Conservation (phyloP, 768 basidiomycete species). For the Hirschioporus abietinus region DNA sequence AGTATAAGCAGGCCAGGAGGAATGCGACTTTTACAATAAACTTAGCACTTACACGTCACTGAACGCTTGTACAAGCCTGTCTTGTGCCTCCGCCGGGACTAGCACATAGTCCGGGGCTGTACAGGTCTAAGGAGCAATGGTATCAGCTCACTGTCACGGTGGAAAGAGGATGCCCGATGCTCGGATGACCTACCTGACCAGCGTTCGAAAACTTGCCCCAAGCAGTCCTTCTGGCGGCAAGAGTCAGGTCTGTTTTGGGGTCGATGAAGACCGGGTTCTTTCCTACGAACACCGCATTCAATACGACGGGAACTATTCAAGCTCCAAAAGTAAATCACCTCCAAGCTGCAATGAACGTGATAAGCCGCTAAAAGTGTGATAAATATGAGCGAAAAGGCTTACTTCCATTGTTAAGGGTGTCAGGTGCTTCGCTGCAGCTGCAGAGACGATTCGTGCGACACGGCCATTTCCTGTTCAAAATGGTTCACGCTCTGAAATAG, state of each 20-base stretch:
- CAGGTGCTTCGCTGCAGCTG: constrained; percentile 48
- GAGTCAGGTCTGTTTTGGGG: constrained; percentile 11
- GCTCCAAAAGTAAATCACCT: constrained; percentile 19
- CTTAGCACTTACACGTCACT: constrained; percentile 25
- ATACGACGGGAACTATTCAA: neutral
- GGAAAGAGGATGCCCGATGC: neutral
- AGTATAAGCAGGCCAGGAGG: neutral
- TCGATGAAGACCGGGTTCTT: constrained; percentile 21
- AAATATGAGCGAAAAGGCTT: constrained; percentile 20
- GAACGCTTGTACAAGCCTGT: constrained; percentile 40
- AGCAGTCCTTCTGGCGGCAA: constrained; percentile 19
- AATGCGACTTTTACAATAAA: neutral
- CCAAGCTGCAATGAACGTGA: constrained; percentile 38
- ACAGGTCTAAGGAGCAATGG: constrained; percentile 14
- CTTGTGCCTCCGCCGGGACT: constrained; percentile 35
- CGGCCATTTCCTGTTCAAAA: constrained; percentile 25
- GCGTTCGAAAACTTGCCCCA: constrained; percentile 22
- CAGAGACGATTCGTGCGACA: constrained; percentile 43
- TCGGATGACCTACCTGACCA: constrained; percentile 16
- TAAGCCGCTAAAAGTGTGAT: neutral
- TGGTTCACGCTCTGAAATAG: constrained; percentile 1
- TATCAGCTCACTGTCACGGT: neutral
- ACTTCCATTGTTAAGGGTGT: constrained; percentile 55
- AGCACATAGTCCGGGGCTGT: constrained; percentile 36
- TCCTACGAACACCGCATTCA: constrained; percentile 8